Evolutionary conservation across 2,329 filamentous ascomycete species (phyloP).

Genomic region (Cephalotrichum gorgonifer): DNA sequence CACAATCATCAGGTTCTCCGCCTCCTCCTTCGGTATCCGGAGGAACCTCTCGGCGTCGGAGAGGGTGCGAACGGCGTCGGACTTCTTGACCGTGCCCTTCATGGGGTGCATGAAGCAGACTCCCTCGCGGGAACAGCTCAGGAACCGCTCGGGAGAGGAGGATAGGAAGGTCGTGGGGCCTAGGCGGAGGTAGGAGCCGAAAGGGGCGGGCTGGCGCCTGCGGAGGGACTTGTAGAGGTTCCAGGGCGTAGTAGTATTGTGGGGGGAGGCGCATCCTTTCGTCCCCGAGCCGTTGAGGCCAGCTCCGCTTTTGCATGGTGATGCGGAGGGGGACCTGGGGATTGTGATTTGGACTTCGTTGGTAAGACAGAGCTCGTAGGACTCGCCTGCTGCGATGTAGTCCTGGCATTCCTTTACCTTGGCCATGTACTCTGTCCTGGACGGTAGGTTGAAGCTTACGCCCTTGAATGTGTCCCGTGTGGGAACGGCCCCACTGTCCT

Average conservation of each 20-base stretch:
- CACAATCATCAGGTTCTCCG: constrained; percentile 97
- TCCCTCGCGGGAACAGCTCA: constrained; percentile 45
- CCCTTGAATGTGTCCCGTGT: neutral
- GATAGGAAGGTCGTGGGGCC: constrained; percentile 62
- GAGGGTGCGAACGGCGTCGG: constrained; percentile 52
- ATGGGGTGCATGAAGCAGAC: constrained; percentile 78
- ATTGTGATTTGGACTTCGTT: constrained; percentile 57
- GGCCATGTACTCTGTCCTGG: constrained; percentile 45
- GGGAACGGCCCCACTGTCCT: neutral
- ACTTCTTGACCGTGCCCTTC: constrained; percentile 91
- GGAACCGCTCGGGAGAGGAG: constrained; percentile 82
- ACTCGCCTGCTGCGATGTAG: constrained; percentile 64
- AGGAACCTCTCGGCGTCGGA: constrained; percentile 63
- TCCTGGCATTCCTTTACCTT: constrained; percentile 62
- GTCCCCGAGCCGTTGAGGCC: neutral
- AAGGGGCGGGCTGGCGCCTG: constrained; percentile 67
- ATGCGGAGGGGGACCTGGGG: constrained; percentile 16
- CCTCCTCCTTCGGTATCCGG: constrained; percentile 76
- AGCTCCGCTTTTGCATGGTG: constrained; percentile 14
- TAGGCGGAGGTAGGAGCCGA: constrained; percentile 72
- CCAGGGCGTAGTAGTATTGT: constrained; percentile 40
- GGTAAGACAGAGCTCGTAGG: constrained; percentile 79
- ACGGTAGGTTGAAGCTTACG: constrained; percentile 25
- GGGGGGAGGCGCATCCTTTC: neutral
- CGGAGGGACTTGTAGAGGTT: constrained; percentile 62